Conservation (phyloP, 345 rosid species). For the Linum trigynum region DNA sequence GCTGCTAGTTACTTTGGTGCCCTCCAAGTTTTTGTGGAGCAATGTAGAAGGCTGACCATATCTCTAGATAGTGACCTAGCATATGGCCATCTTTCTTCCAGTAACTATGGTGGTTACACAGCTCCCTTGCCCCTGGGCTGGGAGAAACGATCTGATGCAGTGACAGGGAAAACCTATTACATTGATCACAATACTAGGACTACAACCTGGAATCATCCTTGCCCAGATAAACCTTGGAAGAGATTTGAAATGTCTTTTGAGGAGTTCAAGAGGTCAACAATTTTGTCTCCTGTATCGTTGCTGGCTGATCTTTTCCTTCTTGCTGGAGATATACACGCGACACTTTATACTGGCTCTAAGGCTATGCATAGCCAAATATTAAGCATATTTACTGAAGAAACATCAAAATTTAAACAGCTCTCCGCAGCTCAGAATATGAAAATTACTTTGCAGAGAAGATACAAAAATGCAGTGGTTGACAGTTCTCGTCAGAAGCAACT, state of each 20-base stretch:
- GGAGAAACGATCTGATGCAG: slow-evolving; percentile 92
- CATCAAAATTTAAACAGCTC: slow-evolving; percentile 79
- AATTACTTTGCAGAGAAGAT: slow-evolving; percentile 87
- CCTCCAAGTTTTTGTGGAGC: slow-evolving; percentile 93
- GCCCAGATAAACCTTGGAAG: slow-evolving; percentile 98
- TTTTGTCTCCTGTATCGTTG: slow-evolving; percentile 73
- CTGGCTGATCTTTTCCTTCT: slow-evolving; percentile 91
- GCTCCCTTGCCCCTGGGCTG: slow-evolving; percentile 97
- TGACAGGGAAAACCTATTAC: slow-evolving; percentile 76
- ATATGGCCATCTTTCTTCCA: slow-evolving; percentile 50
- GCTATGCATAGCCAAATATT: slow-evolving; percentile 99
- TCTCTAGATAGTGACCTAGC: slow-evolving; percentile 79
- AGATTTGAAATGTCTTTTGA: slow-evolving; percentile 90
- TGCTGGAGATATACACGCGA: slow-evolving; percentile 96
- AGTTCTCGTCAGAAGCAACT: slow-evolving; percentile 96
- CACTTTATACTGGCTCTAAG: slow-evolving; percentile 98
- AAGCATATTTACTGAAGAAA: slow-evolving; percentile 85
- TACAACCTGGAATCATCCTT: slow-evolving; percentile 91
- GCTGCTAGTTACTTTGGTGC: slow-evolving; percentile 96
- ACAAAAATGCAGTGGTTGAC: slow-evolving; percentile 80
- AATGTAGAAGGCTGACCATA: slow-evolving; percentile 74
- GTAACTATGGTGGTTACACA: slow-evolving; percentile 49
- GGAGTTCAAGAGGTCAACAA: slow-evolving; percentile 79
- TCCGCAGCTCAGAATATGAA: slow-evolving; percentile 89
- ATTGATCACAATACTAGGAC: slow-evolving; percentile 92